A percentile compares a stretch with the other conserved stretches of the same genome.
phyloP scores from a whole-genome alignment of 306 rosid genomes.

The Herpetospermum pedunculosum region DNA sequence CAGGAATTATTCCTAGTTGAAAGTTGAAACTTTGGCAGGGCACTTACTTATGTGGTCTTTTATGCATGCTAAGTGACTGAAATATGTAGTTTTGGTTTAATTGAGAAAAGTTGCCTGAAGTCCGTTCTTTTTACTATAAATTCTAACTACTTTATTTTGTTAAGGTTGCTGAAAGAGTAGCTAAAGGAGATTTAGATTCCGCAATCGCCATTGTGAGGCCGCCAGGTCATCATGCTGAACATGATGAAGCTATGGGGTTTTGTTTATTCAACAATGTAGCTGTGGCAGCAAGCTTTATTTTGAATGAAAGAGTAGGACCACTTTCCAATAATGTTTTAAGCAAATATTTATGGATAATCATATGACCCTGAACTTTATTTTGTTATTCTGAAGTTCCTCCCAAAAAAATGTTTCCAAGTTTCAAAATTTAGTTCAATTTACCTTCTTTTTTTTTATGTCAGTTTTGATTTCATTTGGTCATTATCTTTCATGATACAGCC shows the following conservation, averaged over 20 bases:
- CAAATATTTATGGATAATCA: not conserved
- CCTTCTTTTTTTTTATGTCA: not conserved
- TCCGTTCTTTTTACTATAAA: not conserved
- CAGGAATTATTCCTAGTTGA: not conserved
- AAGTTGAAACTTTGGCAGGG: not conserved
- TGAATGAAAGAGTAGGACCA: constrained; percentile 54
- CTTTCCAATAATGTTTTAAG: constrained; percentile 1
- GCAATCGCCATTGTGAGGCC: constrained; percentile 88
- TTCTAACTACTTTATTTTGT: constrained; percentile 4
- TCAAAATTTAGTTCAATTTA: not conserved
- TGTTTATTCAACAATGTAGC: constrained; percentile 93
- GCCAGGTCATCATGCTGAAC: constrained; percentile 98
- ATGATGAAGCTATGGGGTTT: constrained; percentile 77
- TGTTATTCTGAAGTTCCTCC: not conserved
- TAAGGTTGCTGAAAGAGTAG: constrained; percentile 69
- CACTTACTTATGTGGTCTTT: not conserved
- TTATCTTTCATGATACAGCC: constrained; percentile 46
- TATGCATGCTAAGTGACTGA: not conserved
- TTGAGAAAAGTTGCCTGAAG: not conserved
- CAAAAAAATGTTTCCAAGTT: not conserved
- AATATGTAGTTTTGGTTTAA: not conserved
- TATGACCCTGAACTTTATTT: not conserved
- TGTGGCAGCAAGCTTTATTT: constrained; percentile 50
- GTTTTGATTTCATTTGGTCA: not conserved
- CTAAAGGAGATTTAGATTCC: constrained; percentile 64